Base-by-base conservation (phyloP, 2,329 filamentous ascomycete genomes). In the Thermothelomyces thermophilus region DNA sequence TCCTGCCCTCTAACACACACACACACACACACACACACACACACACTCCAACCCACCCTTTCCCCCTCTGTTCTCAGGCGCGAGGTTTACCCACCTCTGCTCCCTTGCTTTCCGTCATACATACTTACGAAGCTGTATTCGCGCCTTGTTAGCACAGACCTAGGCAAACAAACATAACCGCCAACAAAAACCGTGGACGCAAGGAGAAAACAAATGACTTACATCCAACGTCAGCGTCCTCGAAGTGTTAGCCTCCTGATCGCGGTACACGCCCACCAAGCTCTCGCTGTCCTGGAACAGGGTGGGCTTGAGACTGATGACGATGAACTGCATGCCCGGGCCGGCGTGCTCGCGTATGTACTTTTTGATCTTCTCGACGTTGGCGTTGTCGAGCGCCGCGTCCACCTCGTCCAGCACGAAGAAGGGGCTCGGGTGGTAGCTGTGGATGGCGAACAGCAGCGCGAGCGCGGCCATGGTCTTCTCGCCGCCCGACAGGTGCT, bases 401-500 rank as follows among this genome's bases (percentile, higher is more conserved):
- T 98, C 93, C 13, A 98, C 91, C 70, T 98, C 93, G 65, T 98
- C 93, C 7, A 98, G 81, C 30, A 98, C 93, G 67, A 98, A 98
- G 74, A 98, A 98, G 0, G 94, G 93, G 53, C 82, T 88, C 0
- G 93, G 91, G 65, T 96, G 90, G 72, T 91, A 98, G 52, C 86
- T 90, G 73, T 98, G 93, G 50, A 98, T 90, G 19, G 93, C 93
- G 66, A 98, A 98, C 4, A 98, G 78, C 35, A 98, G 76, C n/a
- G 93, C 93, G 34, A 98, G 75, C 13, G 93, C 93, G 1, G 93
- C 93, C 84, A 98, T 98, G 0, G 93, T 98, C 76, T 98, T 98
- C 71, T 98, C 93, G 49, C 93, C 93, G 62, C 93, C 93, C 1
- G 89, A 95, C 9, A 98, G 74, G 66, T 96, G 93, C 68, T 98